Evolutionary conservation across 768 basidiomycete species (phyloP).

Genomic region (Auriscalpium vulgare): DNA sequence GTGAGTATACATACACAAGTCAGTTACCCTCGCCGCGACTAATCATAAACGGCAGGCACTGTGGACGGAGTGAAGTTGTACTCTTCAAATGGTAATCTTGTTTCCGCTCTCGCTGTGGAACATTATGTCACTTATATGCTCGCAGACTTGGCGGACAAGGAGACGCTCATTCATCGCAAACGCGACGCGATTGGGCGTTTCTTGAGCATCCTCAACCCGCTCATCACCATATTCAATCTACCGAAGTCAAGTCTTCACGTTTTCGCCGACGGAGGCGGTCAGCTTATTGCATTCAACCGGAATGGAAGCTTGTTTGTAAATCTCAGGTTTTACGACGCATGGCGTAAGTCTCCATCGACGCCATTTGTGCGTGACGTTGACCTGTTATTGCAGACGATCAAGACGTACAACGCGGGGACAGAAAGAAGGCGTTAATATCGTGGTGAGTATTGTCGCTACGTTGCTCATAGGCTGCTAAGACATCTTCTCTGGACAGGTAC

Average conservation of each 20-base stretch:
- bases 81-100: slow-evolving; percentile 7
- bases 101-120: background rate
- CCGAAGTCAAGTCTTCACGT: slow-evolving; percentile 71
- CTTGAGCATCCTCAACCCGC: slow-evolving; percentile 55
- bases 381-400: slow-evolving; percentile 49
- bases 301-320: slow-evolving; percentile 86
- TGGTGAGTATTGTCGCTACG: slow-evolving; percentile 40
- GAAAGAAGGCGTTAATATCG: slow-evolving; percentile 64
- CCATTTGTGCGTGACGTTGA: background rate
- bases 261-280: slow-evolving; percentile 77
- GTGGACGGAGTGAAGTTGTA: background rate
- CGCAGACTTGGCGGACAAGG: slow-evolving; percentile 49
- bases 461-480: background rate
- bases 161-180: slow-evolving; percentile 43
- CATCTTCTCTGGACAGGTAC: slow-evolving; percentile 45
- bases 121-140: background rate
- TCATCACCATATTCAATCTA: slow-evolving; percentile 67
- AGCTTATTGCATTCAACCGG: slow-evolving; percentile 89
- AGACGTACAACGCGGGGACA: slow-evolving; percentile 46
- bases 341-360: slow-evolving; percentile 54
- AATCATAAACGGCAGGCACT: background rate
- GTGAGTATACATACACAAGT: slow-evolving; percentile 26
- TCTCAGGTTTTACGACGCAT: slow-evolving; percentile 73
- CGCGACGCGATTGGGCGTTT: slow-evolving; percentile 62
- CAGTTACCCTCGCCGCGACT: background rate